These are phyloP conservation scores for Colletotrichum cuscutae DNA, from an alignment of 2,329 filamentous ascomycete genomes.

Conservation along the genomic window DNA sequence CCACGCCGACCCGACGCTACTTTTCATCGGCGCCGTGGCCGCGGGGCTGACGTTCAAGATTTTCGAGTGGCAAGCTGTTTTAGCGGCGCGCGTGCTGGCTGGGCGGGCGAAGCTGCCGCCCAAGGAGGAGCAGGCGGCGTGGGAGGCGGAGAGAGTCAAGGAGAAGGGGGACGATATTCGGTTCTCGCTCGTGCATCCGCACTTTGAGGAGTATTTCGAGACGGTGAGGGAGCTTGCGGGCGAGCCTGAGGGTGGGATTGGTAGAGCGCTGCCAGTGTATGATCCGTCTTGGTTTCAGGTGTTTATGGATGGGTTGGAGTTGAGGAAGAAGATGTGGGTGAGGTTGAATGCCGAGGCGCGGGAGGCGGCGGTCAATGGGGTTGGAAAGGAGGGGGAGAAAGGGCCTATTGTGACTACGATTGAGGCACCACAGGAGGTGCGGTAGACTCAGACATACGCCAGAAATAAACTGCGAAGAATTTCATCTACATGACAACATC, in stretches of 20 bases:
- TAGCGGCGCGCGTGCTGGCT: conserved; percentile 67
- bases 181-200: conserved; percentile 67
- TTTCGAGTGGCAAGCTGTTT: conserved; percentile 75
- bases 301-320: conserved; percentile 66
- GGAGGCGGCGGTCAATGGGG: not conserved
- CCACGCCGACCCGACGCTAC: conserved; percentile 61
- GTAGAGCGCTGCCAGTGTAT: conserved; percentile 57
- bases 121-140: conserved; percentile 58
- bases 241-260: conserved; percentile 51
- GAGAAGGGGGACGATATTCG: conserved; percentile 64
- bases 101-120: conserved; percentile 63
- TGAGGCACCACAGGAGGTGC: conserved; percentile 5
- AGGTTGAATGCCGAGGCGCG: conserved; percentile 52
- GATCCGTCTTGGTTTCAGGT: conserved; percentile 56
- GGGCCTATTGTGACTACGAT: conserved; percentile 6
- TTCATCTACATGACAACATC: no score
- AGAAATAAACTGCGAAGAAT: not conserved
- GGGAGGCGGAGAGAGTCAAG: conserved; percentile 67
- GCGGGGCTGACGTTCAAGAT: conserved; percentile 74
- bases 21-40: conserved; percentile 68
- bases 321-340: conserved; percentile 68
- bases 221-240: conserved; percentile 60
- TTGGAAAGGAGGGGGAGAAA: not conserved
- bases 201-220: conserved; percentile 75
- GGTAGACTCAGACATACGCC: not conserved